Base-by-base conservation (phyloP, 768 basidiomycete genomes). In the Exsudoporus frostii region DNA sequence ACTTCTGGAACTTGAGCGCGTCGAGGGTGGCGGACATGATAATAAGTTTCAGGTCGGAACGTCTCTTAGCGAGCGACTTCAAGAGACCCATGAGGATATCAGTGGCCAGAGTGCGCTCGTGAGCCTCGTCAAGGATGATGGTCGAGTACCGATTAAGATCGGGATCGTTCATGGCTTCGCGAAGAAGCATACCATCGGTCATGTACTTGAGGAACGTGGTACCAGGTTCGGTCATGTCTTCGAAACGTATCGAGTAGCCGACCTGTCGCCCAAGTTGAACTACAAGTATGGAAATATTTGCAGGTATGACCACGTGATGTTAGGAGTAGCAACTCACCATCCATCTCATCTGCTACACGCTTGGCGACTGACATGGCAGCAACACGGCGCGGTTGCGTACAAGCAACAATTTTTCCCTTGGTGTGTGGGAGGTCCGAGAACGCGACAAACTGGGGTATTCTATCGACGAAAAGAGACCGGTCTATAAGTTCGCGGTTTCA, bases 141-240 rank as follows among this genome's bases (percentile, higher is more conserved):
- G 96, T 98, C 19, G 92, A 96, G 70, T 99, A 99, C 4, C 94
- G 84, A 25, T 80, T 76, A 36, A 98, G 81, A 19, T 83, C 79
- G 9, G 92, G 89, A 71, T 98, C 96, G 71, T 95, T 92, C 95
- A 98, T 99, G 5, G 93, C 94, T 74, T 97, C 94, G 19, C 94
- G 86, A n/a, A 96, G 82, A 50, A 92, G 85, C 94, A 98, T 97
- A 81, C 96, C 97, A 62, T 99, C 97, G 15, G 97, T 99, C 95
- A 98, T 97, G 76, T 99, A 98, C 69, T 97, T 98, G 58, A 99
- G 78, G 73, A 99, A 97, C 0, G 97, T 98, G 76, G 60, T 91
- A 81, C 39, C 96, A 89, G 90, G 93, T 88, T 70, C 70, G 13
- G 68, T 70, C 68, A 70, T 71, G 68, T 98, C 97, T 71, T 99